A percentile compares a stretch with the other conserved stretches of the same genome.
phyloP scores from a whole-genome alignment of 176 grass and related monocot species.

The Triticum turgidum region DNA sequence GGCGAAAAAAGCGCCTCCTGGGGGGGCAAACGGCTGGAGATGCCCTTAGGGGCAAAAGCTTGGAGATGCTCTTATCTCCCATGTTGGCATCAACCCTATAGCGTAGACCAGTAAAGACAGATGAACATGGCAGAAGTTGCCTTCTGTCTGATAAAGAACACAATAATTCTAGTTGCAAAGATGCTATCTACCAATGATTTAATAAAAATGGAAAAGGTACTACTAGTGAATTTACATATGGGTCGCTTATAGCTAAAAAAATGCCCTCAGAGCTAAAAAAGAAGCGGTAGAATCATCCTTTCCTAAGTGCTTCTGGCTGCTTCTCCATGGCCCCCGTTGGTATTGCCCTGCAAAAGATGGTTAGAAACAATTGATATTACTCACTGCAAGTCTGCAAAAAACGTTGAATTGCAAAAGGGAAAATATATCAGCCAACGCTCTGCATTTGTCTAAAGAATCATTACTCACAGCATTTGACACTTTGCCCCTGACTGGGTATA shows the following conservation, averaged over 20 bases:
- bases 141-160: background rate
- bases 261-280: no score
- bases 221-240: no score
- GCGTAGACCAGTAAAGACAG: background rate
- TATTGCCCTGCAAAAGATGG: conserved; percentile 22
- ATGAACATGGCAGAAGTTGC: background rate
- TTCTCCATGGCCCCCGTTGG: conserved; percentile 27
- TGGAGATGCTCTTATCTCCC: no score
- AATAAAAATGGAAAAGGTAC: no score
- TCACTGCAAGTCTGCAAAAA: background rate
- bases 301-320: conserved; percentile 15
- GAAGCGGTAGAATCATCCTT: background rate
- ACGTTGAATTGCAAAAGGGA: background rate
- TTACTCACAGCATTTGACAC: conserved; percentile 27
- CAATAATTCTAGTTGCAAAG: background rate
- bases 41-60: no score
- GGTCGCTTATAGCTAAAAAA: no score
- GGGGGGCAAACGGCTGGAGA: no score
- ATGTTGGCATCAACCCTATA: no score
- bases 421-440: background rate
- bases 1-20: no score
- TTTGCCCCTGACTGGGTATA: conserved; percentile 44
- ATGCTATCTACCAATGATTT: background rate
- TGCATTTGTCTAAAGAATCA: background rate
- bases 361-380: background rate